Base-by-base conservation (phyloP, 2,329 filamentous ascomycete species). In the Microdochium bolleyi region DNA sequence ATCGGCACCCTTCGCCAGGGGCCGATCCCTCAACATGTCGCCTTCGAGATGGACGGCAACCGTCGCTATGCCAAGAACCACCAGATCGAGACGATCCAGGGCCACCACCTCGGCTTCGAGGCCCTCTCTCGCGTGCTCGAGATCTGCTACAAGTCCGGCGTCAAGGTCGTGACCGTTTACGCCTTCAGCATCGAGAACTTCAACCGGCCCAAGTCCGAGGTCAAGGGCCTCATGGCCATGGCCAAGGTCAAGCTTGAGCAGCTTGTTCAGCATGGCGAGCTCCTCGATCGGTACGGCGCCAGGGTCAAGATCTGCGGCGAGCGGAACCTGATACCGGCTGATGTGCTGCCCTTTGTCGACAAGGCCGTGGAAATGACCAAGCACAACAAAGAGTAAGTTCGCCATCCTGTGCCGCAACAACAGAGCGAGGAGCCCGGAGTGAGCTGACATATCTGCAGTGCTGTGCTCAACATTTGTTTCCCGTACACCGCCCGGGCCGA, bases 1-100 rank as follows among this genome's bases (percentile, higher is more conserved):
- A 94, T 99, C 61, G 89, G 90, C 52, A 88, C 92, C 50, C 73
- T 97, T 52, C 86, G 86, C 64, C 92, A 96, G 70, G 94, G 94
- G 0, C 90, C 91, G 2, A 87, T 99, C 52, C 94, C 94, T 10
- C 85, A 90, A 64, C 94, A 99, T 82, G 83, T 99, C 55, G 94
- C 94, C n/a, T 99, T 99, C 66, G 92, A 96, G 61, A 99, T 99
- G 94, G 94, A 99, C 68, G 94, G 94, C 53, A 99, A 99, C 72
- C 78, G 94, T 63, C 87, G 94, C 48, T 99, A 95, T 73, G 94
- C 94, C 14, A 82, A 89, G 56, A 88, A 80, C 57, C 90, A 94
- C 72, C 85, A 92, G 58, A 96, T 99, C 67, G 94, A 99, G 74
- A 96, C 92, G 0, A 85, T 97, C 32, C 92, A 99, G 71, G 94